Evolutionary conservation across 306 rosid species (phyloP).

Genomic region (Gastrolobium villosum): DNA sequence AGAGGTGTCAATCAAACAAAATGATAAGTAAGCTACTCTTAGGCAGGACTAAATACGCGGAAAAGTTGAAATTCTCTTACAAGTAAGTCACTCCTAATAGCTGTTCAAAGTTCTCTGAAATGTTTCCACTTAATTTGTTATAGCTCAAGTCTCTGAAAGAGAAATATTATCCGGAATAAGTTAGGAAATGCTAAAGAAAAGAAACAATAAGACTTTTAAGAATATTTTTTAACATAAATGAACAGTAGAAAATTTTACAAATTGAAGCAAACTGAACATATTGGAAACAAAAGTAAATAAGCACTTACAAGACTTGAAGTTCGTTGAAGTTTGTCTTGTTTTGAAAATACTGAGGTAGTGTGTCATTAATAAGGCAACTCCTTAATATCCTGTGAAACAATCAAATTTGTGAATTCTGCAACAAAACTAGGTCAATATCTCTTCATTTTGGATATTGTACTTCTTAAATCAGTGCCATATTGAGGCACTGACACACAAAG

Average conservation of each 20-base stretch:
- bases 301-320: not conserved
- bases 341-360: slow-evolving; percentile 49
- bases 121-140: slow-evolving; percentile 57
- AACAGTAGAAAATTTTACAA: too few species aligned
- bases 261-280: too few species aligned
- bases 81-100: not conserved
- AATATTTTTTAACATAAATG: too few species aligned
- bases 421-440: not conserved
- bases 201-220: not conserved
- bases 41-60: too few species aligned
- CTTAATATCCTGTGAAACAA: slow-evolving; percentile 56
- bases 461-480: not conserved
- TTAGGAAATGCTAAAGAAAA: not conserved
- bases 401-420: too few species aligned
- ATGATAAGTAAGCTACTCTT: not conserved
- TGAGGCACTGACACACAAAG: not conserved
- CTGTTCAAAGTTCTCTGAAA: slow-evolving; percentile 42
- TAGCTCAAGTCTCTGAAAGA: slow-evolving; percentile 71
- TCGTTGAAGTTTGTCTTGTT: not conserved
- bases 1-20: not conserved
- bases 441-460: not conserved
- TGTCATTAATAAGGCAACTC: slow-evolving; percentile 65
- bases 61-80: slow-evolving; percentile 46
- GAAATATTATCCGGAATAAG: not conserved
- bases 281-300: too few species aligned